A percentile compares a stretch with the other conserved stretches of the same genome.
phyloP scores from a whole-genome alignment of 176 grass and related monocot species.

The Avena insularis region DNA sequence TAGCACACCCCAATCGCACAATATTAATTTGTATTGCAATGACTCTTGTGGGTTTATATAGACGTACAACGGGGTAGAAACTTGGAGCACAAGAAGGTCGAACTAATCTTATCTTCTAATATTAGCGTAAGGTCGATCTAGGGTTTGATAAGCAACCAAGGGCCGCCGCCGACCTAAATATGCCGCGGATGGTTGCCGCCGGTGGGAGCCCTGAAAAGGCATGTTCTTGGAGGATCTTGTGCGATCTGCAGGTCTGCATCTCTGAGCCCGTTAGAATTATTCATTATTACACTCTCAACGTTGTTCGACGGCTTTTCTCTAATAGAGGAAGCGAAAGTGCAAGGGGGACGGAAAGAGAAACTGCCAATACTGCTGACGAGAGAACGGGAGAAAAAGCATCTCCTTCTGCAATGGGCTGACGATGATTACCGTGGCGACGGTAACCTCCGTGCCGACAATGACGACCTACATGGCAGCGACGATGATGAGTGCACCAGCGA shows the following conservation, averaged over 20 bases:
- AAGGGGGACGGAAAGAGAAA: neutral
- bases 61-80: too few species aligned
- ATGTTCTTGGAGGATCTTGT: neutral
- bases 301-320: neutral
- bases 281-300: neutral
- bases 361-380: neutral
- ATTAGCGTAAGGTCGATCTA: neutral
- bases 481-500: too few species aligned
- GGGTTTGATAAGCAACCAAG: neutral
- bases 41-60: too few species aligned
- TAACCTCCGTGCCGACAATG: too few species aligned
- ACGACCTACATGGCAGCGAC: too few species aligned
- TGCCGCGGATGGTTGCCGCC: neutral
- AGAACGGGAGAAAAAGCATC: neutral
- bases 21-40: too few species aligned
- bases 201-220: neutral
- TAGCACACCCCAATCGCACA: too few species aligned
- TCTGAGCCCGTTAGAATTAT: constrained; percentile 19
- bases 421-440: too few species aligned
- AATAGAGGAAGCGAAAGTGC: neutral
- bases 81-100: neutral
- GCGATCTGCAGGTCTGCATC: constrained; percentile 9
- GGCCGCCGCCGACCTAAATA: neutral
- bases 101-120: too few species aligned
- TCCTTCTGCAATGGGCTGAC: neutral